Percentiles rank a stretch among this genome's conserved stretches.
phyloP scores from a whole-genome alignment of 345 rosid species.

The Camelina sativa region DNA sequence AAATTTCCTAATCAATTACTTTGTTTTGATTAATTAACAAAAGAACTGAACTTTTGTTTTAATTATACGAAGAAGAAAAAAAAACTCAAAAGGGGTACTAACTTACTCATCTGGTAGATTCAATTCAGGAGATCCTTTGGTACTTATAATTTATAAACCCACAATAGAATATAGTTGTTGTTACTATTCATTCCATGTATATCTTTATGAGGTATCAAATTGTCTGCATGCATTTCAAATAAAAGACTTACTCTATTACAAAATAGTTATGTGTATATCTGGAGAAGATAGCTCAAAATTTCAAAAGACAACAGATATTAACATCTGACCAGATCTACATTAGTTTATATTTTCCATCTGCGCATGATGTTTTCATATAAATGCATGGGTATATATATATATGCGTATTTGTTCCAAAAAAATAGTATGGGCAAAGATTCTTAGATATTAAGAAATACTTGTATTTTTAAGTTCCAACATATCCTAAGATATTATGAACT shows the following conservation, averaged over 20 bases:
- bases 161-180: background rate
- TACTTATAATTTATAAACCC: background rate
- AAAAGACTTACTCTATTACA: background rate
- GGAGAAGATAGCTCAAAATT: background rate
- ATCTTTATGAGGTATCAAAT: too few species aligned
- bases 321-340: too few species aligned
- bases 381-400: constrained; percentile 18
- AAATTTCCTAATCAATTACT: constrained; percentile 11
- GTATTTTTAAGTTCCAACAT: background rate
- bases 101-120: background rate
- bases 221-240: too few species aligned
- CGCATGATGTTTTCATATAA: constrained; percentile 11
- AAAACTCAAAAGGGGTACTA: background rate
- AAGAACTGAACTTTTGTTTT: background rate
- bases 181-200: background rate
- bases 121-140: background rate
- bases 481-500: constrained; percentile 9
- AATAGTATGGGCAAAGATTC: constrained; percentile 5
- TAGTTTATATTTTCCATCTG: constrained; percentile 8
- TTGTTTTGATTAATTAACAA: constrained; percentile 10
- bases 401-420: constrained; percentile 7
- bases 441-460: constrained; percentile 4
- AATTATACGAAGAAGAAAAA: background rate
- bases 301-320: too few species aligned
- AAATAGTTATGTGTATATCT: background rate